Conservation (phyloP, 2,329 filamentous ascomycete genomes). For the Beauveria scarabaeidicola region DNA sequence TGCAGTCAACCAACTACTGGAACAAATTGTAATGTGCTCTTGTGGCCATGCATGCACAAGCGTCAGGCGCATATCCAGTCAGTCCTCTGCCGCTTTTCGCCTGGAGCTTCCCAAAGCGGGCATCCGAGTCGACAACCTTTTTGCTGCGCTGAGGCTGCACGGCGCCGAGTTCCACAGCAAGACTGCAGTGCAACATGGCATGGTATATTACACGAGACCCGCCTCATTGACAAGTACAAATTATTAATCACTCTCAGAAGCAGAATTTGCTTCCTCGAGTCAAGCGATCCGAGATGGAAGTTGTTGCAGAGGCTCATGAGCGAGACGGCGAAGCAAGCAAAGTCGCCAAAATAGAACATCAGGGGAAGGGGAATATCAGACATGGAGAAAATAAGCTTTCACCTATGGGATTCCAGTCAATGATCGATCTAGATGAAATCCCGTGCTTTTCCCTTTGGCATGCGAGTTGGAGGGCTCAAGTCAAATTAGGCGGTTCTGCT, state of each 20-base stretch:
- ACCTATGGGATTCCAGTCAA: neutral
- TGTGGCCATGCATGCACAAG: neutral
- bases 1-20: neutral
- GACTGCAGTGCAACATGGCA: neutral
- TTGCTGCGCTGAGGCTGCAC: neutral
- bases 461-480: neutral
- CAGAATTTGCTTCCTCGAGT: no score
- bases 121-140: neutral
- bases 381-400: neutral
- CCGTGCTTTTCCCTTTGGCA: neutral
- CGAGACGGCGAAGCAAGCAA: no score
- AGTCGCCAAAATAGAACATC: neutral
- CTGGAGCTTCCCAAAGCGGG: constrained; percentile 3
- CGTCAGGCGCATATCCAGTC: neutral
- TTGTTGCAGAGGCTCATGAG: no score
- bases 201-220: neutral
- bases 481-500: neutral
- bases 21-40: neutral
- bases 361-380: neutral
- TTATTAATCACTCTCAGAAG: neutral
- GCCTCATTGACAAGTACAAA: neutral
- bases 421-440: constrained; percentile 3
- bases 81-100: neutral
- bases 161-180: neutral
- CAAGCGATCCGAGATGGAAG: no score